Evolutionary conservation across 148 eudicot genomes (phyloP).

Genomic region (Cornus florida): DNA sequence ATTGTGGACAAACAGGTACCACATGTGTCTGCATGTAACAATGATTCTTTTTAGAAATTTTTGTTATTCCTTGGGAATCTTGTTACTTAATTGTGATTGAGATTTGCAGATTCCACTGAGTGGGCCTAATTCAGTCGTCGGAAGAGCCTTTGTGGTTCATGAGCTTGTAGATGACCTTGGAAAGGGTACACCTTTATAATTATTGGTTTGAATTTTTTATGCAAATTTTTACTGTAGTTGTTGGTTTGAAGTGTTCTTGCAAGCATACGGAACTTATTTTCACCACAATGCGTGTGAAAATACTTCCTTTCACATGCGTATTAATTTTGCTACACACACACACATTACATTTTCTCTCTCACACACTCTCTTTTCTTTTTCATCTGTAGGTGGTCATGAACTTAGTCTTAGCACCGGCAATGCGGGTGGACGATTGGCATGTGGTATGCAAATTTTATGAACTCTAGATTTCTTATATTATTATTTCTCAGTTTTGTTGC

Average conservation of each 20-base stretch:
- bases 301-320: background rate
- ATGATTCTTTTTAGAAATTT: background rate
- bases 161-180: conserved; percentile 97
- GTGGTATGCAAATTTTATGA: conserved; percentile 56
- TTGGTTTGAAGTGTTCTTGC: background rate
- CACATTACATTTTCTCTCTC: background rate
- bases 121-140: conserved; percentile 87
- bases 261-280: background rate
- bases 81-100: conserved; percentile 4
- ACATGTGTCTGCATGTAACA: background rate
- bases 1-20: conserved; percentile 80
- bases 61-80: background rate
- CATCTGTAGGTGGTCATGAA: conserved; percentile 83
- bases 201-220: background rate
- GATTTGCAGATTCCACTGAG: conserved; percentile 72
- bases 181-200: conserved; percentile 57
- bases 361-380: background rate
- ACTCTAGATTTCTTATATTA: background rate
- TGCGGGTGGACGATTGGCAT: conserved; percentile 97
- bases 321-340: background rate
- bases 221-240: background rate
- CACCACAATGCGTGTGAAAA: background rate
- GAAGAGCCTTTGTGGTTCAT: conserved; percentile 92
- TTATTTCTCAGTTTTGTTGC: background rate
- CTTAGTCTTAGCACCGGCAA: conserved; percentile 91